Percentiles rank a stretch among this genome's conserved stretches.
These are phyloP conservation scores for Acacia concinna DNA, from an alignment of 331 rosid genomes.

Conservation along the genomic window DNA sequence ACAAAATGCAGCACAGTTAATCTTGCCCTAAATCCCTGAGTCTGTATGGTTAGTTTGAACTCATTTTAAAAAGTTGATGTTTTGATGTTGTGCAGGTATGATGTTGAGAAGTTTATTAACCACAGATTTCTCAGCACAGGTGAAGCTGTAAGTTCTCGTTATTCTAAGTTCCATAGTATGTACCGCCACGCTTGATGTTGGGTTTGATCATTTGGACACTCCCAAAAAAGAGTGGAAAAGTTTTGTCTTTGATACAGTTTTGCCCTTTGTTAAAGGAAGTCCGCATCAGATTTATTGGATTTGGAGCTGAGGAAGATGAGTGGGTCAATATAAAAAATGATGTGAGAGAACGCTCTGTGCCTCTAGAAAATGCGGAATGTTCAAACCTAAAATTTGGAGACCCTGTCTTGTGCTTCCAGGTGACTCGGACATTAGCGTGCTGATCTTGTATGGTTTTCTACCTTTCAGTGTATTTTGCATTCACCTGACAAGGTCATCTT, in stretches of 20 bases:
- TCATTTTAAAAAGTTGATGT: not conserved
- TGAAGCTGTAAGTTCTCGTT: conserved; percentile 72
- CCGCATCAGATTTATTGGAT: conserved; percentile 43
- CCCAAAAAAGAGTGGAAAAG: not conserved
- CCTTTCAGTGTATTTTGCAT: conserved; percentile 12
- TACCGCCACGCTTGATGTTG: conserved; percentile 13
- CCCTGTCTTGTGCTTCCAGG: conserved; percentile 87
- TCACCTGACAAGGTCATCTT: conserved; percentile 18
- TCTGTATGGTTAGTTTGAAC: not conserved
- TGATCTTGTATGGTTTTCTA: not conserved
- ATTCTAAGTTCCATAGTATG: conserved; percentile 17
- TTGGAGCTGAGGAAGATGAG: conserved; percentile 64
- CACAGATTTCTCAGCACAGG: conserved; percentile 67
- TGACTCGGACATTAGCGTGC: conserved; percentile 33
- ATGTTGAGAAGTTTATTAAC: conserved; percentile 66
- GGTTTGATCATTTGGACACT: conserved; percentile 2
- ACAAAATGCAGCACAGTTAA: not conserved
- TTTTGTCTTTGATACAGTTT: conserved; percentile 29
- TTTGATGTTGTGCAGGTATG: conserved; percentile 64
- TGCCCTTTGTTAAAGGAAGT: conserved; percentile 84
- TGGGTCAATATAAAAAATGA: conserved; percentile 71
- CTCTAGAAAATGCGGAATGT: conserved; percentile 76
- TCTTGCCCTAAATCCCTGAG: not conserved
- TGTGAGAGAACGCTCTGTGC: conserved; percentile 82
- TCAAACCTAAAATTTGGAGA: conserved; percentile 68